phyloP scores from a whole-genome alignment of 768 basidiomycete genomes.

The Leccinum truebloodii region DNA sequence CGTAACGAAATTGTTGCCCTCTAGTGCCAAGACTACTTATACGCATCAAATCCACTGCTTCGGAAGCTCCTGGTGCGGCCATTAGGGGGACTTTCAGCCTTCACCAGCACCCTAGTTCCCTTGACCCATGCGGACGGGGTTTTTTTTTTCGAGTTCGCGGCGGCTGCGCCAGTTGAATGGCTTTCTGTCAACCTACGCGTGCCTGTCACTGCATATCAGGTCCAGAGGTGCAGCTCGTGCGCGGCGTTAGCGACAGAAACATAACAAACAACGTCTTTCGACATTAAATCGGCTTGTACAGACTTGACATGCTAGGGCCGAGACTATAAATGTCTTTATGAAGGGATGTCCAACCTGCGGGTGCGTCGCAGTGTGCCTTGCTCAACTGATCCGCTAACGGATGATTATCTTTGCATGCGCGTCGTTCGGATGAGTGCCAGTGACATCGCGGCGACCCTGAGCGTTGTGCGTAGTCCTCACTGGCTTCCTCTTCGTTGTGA shows the following conservation, averaged over 20 bases:
- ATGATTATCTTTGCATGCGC: neutral
- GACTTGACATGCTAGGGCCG: neutral
- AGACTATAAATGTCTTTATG: neutral
- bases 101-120: neutral
- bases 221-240: neutral
- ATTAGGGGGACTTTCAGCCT: neutral
- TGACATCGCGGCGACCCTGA: neutral
- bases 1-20: neutral
- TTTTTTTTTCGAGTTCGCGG: neutral
- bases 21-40: neutral
- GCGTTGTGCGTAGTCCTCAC: neutral
- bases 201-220: neutral
- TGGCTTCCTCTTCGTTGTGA: neutral
- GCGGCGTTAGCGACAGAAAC: neutral
- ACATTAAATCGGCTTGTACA: neutral
- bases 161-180: slow-evolving; percentile 1
- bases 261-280: neutral
- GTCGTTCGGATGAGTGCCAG: neutral
- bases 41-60: neutral
- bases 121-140: slow-evolving; percentile 6
- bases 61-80: slow-evolving; percentile 1
- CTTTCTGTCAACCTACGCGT: neutral
- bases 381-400: neutral
- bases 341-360: neutral
- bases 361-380: neutral